Base-by-base conservation (phyloP, 139 green algal species). In the Coelastrella sp. region DNA sequence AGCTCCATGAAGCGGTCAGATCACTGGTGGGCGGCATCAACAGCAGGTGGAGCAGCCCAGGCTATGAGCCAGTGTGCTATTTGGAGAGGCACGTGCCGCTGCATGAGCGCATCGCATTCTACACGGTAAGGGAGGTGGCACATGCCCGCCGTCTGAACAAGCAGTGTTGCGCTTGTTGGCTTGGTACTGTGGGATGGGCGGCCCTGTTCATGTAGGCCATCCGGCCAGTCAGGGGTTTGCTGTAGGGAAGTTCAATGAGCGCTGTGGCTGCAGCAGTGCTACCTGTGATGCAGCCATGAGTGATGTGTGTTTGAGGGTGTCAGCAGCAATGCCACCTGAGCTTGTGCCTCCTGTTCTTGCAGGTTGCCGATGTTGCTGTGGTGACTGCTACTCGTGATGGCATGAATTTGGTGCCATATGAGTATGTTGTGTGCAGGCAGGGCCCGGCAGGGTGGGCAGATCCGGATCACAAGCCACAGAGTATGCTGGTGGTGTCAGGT, bases 401-500 rank as follows among this genome's bases (percentile, higher is more conserved):
- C 89, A 99, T 99, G 97, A 99, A 99, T 93, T 96, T 99, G 85
- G 93, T 98, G 65, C 98, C 98, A 8, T 99, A 99, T 90, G 98
- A 99, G 95, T 99, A 99, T 92, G 95, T 99, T n/a, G 96, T 98
- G 19, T 99, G 96, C 92, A 90, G 98, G 3, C 96, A 99, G 93
- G 97, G 96, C 14, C 85, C 84, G 4, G 35, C 74, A 22, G 85
- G 59, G 6, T 59, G 12, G 59, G 81, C 65, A 20, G 84, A 24
- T 49, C 63, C 68, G 27, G 68, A 27, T 6, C 82, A 78, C 35
- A 91, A 65, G 68, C 90, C 87, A 8, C 87, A 94, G 57, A 96
- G 92, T 79, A 97, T 96, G 94, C 95, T 99, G 87, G 96, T 99
- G 14, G 95, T 99, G 61, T 98, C 95, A 61, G 93, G 93, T 95